Conservation (phyloP, 176 grass and related monocot genomes). For the Avena insularis region DNA sequence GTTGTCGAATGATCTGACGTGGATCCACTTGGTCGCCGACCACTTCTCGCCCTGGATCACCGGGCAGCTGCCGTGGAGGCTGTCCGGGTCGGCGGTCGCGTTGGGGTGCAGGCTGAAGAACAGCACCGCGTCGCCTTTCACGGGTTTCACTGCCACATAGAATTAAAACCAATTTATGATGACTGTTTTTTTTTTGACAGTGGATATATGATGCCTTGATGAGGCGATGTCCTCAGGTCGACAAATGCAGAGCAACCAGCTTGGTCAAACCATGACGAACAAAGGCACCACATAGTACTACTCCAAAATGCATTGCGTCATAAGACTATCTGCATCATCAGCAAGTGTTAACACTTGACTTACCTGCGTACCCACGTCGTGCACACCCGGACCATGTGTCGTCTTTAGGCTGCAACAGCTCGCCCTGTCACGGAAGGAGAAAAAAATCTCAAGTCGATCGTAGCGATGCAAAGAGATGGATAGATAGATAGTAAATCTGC, state of each 20-base stretch:
- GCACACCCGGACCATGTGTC: slow-evolving; percentile 58
- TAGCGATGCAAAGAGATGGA: no score
- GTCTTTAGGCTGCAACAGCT: slow-evolving; percentile 5
- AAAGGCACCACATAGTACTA: no score
- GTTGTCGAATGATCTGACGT: slow-evolving; percentile 43
- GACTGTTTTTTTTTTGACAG: no score
- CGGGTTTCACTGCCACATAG: slow-evolving; percentile 54
- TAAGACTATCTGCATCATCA: no score
- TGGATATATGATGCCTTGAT: no score
- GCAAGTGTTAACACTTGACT: no score
- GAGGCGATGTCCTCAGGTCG: neutral
- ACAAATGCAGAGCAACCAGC: neutral
- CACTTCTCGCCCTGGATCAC: slow-evolving; percentile 68
- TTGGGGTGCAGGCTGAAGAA: slow-evolving; percentile 67
- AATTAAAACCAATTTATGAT: no score
- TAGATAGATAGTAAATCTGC: no score
- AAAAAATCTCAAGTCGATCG: no score
- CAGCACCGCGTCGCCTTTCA: slow-evolving; percentile 65
- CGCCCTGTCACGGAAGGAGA: no score
- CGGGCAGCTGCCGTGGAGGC: slow-evolving; percentile 63
- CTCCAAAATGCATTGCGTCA: neutral
- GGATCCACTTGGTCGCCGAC: slow-evolving; percentile 73
- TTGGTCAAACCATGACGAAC: no score
- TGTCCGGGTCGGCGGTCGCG: slow-evolving; percentile 40
- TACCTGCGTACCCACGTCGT: no score